These are phyloP conservation scores for Lophiostoma macrostomum DNA, from an alignment of 495 filamentous ascomycete genomes.

Conservation along the genomic window DNA sequence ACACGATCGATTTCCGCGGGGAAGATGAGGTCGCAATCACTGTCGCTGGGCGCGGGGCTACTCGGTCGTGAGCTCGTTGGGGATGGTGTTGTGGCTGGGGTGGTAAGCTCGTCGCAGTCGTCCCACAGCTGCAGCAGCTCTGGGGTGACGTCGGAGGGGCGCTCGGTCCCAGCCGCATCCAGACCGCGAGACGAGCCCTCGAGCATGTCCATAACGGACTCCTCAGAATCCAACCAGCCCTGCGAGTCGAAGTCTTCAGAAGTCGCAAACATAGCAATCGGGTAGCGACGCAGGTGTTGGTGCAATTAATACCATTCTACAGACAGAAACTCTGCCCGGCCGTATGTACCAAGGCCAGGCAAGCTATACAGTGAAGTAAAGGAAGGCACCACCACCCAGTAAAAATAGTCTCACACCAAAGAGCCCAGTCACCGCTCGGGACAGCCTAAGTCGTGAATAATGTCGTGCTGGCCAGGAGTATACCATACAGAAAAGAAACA, in stretches of 20 bases:
- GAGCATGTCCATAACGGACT: too few relatives aligned
- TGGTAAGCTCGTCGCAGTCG: too few relatives aligned
- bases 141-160: constrained; percentile 12
- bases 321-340: background rate
- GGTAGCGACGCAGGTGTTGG: background rate
- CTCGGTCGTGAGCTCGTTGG: background rate
- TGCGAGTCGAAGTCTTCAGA: too few relatives aligned
- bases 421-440: too few relatives aligned
- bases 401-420: too few relatives aligned
- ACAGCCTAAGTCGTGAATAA: too few relatives aligned
- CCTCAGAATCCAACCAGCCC: too few relatives aligned
- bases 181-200: too few relatives aligned
- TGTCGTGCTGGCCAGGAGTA: background rate
- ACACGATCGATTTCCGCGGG: constrained; percentile 5
- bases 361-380: constrained; percentile 1
- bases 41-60: background rate
- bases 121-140: too few relatives aligned
- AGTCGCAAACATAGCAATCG: background rate
- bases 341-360: background rate
- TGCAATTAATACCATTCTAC: constrained; percentile 14
- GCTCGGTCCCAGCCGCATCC: too few relatives aligned
- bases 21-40: constrained; percentile 4
- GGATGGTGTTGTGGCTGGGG: constrained; percentile 8
- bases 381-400: background rate
- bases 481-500: background rate